A percentile compares a stretch with the other conserved stretches of the same genome.
These are phyloP conservation scores for thale cress (Arabidopsis thaliana) DNA, from an alignment of 345 rosid genomes.

Conservation along the genomic window DNA sequence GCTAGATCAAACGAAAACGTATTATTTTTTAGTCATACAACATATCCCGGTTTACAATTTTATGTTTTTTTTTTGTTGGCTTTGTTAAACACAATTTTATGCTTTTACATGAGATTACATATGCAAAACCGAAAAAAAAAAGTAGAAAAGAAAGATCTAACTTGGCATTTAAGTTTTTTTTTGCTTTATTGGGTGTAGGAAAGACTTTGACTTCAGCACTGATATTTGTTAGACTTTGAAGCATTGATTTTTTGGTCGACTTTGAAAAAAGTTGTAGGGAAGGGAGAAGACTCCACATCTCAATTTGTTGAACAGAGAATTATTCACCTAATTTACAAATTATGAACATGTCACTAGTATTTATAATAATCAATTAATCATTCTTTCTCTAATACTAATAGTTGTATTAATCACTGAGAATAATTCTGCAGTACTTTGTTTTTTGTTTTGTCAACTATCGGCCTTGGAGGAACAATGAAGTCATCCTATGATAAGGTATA, in stretches of 20 bases:
- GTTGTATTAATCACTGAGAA: neutral
- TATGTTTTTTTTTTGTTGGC: too few species aligned
- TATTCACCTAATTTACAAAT: conserved; percentile 20
- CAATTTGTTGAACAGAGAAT: conserved; percentile 2
- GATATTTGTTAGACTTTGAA: conserved; percentile 38
- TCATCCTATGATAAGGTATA: neutral
- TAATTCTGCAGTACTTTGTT: neutral
- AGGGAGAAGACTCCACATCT: conserved; percentile 25
- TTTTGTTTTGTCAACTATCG: neutral
- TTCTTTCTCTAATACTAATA: neutral
- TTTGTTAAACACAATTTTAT: too few species aligned
- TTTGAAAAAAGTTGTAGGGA: conserved; percentile 41
- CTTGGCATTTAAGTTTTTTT: conserved; percentile 34
- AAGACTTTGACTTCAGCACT: conserved; percentile 48
- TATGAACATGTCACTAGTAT: neutral
- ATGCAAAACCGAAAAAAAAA: neutral
- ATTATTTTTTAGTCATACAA: neutral
- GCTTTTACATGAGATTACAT: neutral
- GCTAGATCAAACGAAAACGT: neutral
- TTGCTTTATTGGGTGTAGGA: conserved; percentile 34
- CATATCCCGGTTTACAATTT: neutral
- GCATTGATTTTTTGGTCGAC: conserved; percentile 24
- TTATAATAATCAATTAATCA: neutral
- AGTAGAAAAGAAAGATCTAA: conserved; percentile 32
- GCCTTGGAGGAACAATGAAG: neutral